phyloP scores from a whole-genome alignment of 2,329 filamentous ascomycete species.

The Aureobasidium sp. region DNA sequence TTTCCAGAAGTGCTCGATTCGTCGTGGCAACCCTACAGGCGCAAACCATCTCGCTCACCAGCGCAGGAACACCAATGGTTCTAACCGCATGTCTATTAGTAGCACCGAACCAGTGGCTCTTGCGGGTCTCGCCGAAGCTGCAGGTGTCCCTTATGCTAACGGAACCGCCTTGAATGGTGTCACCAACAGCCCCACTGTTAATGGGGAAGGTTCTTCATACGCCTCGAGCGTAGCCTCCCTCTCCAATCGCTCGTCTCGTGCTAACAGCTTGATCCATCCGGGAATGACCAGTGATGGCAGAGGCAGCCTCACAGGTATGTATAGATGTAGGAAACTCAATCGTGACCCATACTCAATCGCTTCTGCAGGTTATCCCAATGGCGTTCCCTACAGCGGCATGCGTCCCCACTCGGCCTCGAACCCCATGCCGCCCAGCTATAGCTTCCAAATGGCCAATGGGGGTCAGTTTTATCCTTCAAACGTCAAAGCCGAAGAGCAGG shows the following conservation, averaged over 20 bases:
- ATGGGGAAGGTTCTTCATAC: conserved; percentile 25
- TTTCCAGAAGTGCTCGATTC: conserved; percentile 97
- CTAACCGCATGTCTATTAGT: conserved; percentile 27
- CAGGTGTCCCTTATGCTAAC: conserved; percentile 21
- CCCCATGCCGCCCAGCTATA: conserved; percentile 23
- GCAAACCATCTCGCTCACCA: conserved; percentile 83
- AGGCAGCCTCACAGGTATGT: conserved; percentile 16
- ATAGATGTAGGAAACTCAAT: conserved; percentile 21
- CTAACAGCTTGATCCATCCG: conserved; percentile 41
- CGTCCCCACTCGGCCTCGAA: conserved; percentile 19
- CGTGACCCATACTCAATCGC: conserved; percentile 21
- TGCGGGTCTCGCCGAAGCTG: conserved; percentile 26
- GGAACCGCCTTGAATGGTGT: conserved; percentile 18
- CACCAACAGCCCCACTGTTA: conserved; percentile 27
- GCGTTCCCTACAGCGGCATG: conserved; percentile 25
- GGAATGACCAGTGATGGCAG: conserved; percentile 18
- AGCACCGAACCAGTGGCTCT: conserved; percentile 29
- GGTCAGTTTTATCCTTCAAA: conserved; percentile 21
- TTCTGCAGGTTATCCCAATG: conserved; percentile 20
- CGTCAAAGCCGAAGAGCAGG: conserved; percentile 15
- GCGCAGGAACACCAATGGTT: conserved; percentile 37
- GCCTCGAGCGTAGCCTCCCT: conserved; percentile 31
- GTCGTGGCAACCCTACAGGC: conserved; percentile 89
- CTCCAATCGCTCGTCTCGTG: conserved; percentile 40
- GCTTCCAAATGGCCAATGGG: conserved; percentile 22